Percentiles rank a stretch among this genome's conserved stretches.
Conservation (phyloP, 192 early-diverging fungal species). For the Umbelopsis sp. region DNA sequence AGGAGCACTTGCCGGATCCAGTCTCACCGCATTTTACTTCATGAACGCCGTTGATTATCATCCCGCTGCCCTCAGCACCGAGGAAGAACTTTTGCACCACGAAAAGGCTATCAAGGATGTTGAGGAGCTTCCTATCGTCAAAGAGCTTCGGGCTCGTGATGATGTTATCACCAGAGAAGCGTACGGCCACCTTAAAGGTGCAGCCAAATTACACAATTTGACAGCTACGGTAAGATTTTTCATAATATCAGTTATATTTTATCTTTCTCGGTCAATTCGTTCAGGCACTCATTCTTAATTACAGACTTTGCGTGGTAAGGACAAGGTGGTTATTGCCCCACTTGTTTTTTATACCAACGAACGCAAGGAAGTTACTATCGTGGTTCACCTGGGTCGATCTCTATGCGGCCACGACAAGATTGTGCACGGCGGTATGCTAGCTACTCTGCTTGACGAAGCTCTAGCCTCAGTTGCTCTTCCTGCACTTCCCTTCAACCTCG, state of each 20-base stretch:
- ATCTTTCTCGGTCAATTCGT: background rate
- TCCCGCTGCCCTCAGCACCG: background rate
- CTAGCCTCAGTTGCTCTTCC: constrained; percentile 57
- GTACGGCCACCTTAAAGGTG: constrained; percentile 23
- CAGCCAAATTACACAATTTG: constrained; percentile 29
- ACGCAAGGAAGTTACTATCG: constrained; percentile 43
- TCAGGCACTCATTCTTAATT: background rate
- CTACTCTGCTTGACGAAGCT: constrained; percentile 74
- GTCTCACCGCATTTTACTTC: constrained; percentile 11
- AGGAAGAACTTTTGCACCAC: background rate
- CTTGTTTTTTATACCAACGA: constrained; percentile 56
- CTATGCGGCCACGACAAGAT: constrained; percentile 81
- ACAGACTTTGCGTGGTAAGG: constrained; percentile 53
- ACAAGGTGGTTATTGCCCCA: constrained; percentile 54
- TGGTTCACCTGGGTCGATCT: constrained; percentile 69
- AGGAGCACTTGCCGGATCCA: constrained; percentile 15
- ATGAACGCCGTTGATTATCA: constrained; percentile 19
- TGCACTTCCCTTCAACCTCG: constrained; percentile 66
- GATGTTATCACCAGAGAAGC: constrained; percentile 29
- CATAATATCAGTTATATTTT: background rate
- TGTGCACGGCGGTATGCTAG: constrained; percentile 77
- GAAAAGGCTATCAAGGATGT: background rate
- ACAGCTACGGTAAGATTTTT: constrained; percentile 33
- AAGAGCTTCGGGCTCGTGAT: constrained; percentile 23
- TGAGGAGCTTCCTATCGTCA: constrained; percentile 24